Evolutionary conservation across 1,284 basidiomycete genomes (phyloP), one percentile per base, ranked within the genome.

Genomic region (Irpex lacteus): DNA sequence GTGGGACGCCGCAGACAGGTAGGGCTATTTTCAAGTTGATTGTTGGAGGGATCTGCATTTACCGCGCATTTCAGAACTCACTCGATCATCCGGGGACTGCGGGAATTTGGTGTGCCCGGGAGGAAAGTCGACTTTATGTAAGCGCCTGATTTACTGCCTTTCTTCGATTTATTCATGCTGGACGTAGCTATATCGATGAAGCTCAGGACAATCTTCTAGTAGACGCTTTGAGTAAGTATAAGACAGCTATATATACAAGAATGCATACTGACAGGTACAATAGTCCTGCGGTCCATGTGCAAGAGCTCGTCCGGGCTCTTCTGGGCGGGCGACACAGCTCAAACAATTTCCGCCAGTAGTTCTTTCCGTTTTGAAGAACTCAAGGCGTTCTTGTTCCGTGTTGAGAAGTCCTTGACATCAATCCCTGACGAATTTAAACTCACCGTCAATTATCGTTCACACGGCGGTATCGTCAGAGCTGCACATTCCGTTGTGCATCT

Each of bases 301-400:
- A 74, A 73, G 11, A 91, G 91, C 69, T 81, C 84, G 0, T 76
- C 87, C 60, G 90, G 91, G 0, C 74, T 90, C 21, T 91, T 91
- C 70, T 92, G 88, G 87, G 90, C 90, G 0, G 91, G 90, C 0
- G 90, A 92, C 70, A 92, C 91, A 0, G 90, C 90, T 0, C 90
- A 92, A 68, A 89, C 90, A 0, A 92, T 92, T 18, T 86, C 87
- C 0, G 81, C 84, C 1, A 90, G 90, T 0, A 90, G 87, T 63
- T 84, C 87, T 0, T 92, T 92, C 68, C 76, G 86, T 13, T 92
- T 92, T 72, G 77, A 89, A 65, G 90, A 91, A 52, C 71, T 92
- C 63, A 92, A 88, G 67, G 81, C 89, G 0, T 88, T 89, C 68
- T 68, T 91, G 32, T 83, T 83, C 63, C 79, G 84, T 19, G 72